phyloP scores from a whole-genome alignment of 2,329 filamentous ascomycete species.

The Ramichloridium luteum region DNA sequence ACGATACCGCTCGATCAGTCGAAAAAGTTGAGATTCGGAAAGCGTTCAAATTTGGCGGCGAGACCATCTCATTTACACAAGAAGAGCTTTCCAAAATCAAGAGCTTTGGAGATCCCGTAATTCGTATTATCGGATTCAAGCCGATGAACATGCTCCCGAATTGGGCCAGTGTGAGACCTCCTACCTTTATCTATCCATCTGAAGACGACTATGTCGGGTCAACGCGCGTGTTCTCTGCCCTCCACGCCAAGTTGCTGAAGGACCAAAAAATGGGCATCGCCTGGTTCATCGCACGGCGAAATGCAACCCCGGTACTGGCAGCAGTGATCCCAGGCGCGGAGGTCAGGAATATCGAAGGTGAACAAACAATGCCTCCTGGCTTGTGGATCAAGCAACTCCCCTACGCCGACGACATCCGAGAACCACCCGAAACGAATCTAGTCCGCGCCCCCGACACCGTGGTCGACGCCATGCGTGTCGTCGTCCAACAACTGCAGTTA shows the following conservation, averaged over 20 bases:
- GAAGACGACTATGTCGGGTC: slow-evolving; percentile 85
- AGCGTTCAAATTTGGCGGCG: slow-evolving; percentile 91
- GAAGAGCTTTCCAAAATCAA: slow-evolving; percentile 72
- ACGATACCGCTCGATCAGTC: slow-evolving; percentile 63
- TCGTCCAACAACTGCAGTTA: slow-evolving; percentile 77
- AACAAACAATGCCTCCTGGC: slow-evolving; percentile 64
- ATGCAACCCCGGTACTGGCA: slow-evolving; percentile 66
- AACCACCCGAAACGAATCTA: slow-evolving; percentile 50
- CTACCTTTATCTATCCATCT: slow-evolving; percentile 86
- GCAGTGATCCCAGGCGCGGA: slow-evolving; percentile 69
- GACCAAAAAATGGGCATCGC: slow-evolving; percentile 72
- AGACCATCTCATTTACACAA: slow-evolving; percentile 71
- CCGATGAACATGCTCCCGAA: slow-evolving; percentile 58
- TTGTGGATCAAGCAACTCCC: slow-evolving; percentile 83
- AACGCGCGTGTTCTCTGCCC: slow-evolving; percentile 78
- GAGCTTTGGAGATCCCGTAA: slow-evolving; percentile 67
- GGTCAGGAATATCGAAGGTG: slow-evolving; percentile 50
- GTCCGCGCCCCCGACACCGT: slow-evolving; percentile 55
- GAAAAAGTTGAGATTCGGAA: slow-evolving; percentile 75
- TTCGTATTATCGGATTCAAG: slow-evolving; percentile 92
- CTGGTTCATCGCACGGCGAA: slow-evolving; percentile 77
- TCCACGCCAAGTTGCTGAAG: slow-evolving; percentile 75
- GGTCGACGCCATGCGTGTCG: slow-evolving; percentile 66
- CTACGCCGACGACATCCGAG: slow-evolving; percentile 76
- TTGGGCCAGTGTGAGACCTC: slow-evolving; percentile 78